Evolutionary conservation across 1,284 basidiomycete genomes (phyloP).

Genomic region (Fomitopsis betulina): DNA sequence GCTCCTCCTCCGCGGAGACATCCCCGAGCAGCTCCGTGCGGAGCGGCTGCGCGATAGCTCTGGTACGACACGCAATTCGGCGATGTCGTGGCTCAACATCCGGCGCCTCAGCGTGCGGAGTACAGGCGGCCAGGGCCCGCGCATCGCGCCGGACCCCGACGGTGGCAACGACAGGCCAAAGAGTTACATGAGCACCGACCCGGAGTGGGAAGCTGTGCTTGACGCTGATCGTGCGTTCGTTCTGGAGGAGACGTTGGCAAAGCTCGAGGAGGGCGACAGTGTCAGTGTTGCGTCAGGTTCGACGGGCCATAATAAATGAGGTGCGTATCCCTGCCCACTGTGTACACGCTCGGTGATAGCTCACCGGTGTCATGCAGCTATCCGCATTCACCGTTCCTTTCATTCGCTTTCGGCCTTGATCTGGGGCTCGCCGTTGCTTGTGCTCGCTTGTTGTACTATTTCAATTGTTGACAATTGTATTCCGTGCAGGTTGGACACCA

Average conservation of each 20-base stretch:
- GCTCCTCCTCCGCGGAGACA: slow-evolving; percentile 51
- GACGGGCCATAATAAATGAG: background rate
- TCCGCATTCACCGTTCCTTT: background rate
- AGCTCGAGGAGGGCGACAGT: slow-evolving; percentile 35
- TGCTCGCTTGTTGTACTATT: background rate
- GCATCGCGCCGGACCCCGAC: slow-evolving; percentile 10
- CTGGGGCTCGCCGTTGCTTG: background rate
- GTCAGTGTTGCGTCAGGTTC: background rate
- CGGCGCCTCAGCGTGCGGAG: slow-evolving; percentile 1
- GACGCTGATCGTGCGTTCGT: slow-evolving; percentile 47
- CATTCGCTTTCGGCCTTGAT: background rate
- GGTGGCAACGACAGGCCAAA: slow-evolving; percentile 29
- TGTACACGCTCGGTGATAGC: background rate
- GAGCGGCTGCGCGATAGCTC: slow-evolving; percentile 26
- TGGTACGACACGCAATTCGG: slow-evolving; percentile 2
- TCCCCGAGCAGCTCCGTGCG: slow-evolving; percentile 42
- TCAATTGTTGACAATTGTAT: slow-evolving; percentile 3
- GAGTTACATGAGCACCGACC: slow-evolving; percentile 51
- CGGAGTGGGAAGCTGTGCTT: slow-evolving; percentile 50
- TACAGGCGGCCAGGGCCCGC: background rate
- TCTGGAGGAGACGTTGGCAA: slow-evolving; percentile 53
- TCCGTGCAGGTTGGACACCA: too few relatives aligned
- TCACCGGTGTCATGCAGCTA: background rate
- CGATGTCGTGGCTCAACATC: slow-evolving; percentile 5
- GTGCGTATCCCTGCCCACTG: background rate